Base-by-base conservation (phyloP, 2,329 filamentous ascomycete species). In the Ceratocystis cubensis region DNA sequence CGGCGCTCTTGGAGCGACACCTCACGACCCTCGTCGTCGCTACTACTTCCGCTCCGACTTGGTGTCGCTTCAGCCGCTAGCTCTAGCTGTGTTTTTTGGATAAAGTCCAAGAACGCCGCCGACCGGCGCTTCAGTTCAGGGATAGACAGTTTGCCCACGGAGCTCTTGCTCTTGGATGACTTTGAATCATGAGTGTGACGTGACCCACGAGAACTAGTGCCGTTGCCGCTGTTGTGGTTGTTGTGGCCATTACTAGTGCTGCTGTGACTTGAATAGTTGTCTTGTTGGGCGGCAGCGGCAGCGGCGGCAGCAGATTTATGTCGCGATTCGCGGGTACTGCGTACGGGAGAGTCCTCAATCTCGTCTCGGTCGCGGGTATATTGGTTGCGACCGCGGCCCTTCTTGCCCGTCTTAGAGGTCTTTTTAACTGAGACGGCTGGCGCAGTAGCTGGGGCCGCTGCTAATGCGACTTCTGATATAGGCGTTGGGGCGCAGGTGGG, bases 91-190 rank as follows among this genome's bases (percentile, higher is more conserved):
- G 91, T 93, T 70, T 90, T 85, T 3, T 88, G 87, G 69, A 96
- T 96, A 73, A 93, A 96, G 71, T 94, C 91, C 68, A 96, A 81
- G 73, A 96, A 95, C 22, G 84, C 88, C 3, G 88, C 84, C 5
- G 92, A 90, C 8, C 91, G 87, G 70, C 89, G 85, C 76, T 89
- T 90, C 84, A 96, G 91, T 73, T 96, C 91, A 68, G 87, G 87
- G 86, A 95, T 89, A 33, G 86, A 92, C 67, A 91, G 84, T 74
- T 89, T 91, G 70, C 82, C 85, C 74, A 82, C 82, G 63, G 79
- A 78, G 67, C 78, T 71, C 71, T 82, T 82, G 41, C 78, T 76
- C 71, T 83, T 85, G 13, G 53, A 28, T 15, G 53, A 15, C 53
- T n/a, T 57, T 25, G 53, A 28, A 30, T 57, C 53, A 5, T 57